Conservation (phyloP, 139 green algal species). For the Micractinium sp. region DNA sequence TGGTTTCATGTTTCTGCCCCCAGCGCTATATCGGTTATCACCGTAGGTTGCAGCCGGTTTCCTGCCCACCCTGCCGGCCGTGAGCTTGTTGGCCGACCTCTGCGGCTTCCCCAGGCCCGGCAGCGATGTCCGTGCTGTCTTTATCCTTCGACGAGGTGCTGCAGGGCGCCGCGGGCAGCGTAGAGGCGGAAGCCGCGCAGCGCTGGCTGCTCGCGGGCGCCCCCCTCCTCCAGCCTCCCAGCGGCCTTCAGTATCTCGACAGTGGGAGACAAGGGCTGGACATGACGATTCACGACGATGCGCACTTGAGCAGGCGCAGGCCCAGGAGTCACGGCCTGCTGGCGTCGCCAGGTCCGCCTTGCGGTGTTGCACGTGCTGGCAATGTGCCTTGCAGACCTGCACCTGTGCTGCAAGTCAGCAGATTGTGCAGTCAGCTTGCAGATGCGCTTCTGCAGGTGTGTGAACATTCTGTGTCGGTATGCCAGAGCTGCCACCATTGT, state of each 20-base stretch:
- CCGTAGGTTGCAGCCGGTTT: too few relatives aligned
- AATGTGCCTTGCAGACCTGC: neutral
- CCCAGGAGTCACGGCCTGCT: neutral
- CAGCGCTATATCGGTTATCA: too few relatives aligned
- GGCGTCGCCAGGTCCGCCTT: neutral
- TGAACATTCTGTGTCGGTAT: neutral
- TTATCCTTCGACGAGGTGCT: neutral
- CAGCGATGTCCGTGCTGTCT: neutral
- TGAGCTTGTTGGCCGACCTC: too few relatives aligned
- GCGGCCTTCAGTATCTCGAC: neutral
- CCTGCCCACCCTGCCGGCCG: too few relatives aligned
- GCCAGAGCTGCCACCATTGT: neutral
- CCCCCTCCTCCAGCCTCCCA: neutral
- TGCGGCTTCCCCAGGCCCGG: too few relatives aligned
- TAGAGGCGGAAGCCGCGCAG: neutral
- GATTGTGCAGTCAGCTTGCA: neutral
- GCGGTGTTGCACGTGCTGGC: neutral
- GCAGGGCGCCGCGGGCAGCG: neutral
- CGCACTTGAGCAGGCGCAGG: neutral
- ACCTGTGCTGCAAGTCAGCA: neutral
- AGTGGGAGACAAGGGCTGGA: neutral
- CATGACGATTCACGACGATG: neutral
- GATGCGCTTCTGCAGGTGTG: neutral
- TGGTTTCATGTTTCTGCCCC: too few relatives aligned
- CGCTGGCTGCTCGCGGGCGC: slow-evolving; percentile 3